phyloP scores from a whole-genome alignment of 176 grass and related monocot genomes.

The Eragrostis nindensis region DNA sequence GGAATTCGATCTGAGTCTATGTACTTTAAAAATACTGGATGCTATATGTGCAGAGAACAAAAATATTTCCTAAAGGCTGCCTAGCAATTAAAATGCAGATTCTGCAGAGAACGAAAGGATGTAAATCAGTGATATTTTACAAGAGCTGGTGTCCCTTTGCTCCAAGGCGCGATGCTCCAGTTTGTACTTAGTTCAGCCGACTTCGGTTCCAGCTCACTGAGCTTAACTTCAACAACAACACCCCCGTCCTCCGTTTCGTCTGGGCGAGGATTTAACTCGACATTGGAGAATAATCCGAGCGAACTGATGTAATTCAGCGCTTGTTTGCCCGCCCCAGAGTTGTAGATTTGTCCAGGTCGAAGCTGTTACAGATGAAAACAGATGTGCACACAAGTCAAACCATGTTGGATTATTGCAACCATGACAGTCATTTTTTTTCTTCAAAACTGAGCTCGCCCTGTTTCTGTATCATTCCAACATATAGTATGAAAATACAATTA shows the following conservation, averaged over 20 bases:
- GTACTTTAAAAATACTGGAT: too few species aligned
- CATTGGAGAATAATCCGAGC: constrained; percentile 87
- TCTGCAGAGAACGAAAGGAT: background rate
- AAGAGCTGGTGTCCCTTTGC: constrained; percentile 76
- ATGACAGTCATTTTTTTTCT: too few species aligned
- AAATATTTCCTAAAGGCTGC: background rate
- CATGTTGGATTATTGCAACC: background rate
- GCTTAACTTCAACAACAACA: constrained; percentile 90
- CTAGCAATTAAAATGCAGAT: background rate
- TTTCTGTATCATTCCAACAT: too few species aligned
- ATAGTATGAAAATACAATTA: too few species aligned
- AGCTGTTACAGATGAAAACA: constrained; percentile 55
- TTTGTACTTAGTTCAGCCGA: constrained; percentile 91
- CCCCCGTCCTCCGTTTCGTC: constrained; percentile 94
- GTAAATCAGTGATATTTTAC: constrained; percentile 43
- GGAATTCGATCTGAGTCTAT: too few species aligned
- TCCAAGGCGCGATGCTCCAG: constrained; percentile 83
- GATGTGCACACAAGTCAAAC: constrained; percentile 11
- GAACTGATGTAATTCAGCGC: constrained; percentile 88
- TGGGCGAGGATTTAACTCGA: constrained; percentile 80
- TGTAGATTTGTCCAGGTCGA: constrained; percentile 86
- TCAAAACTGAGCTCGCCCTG: too few species aligned
- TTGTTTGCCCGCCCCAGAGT: constrained; percentile 91
- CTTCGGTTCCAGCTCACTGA: constrained; percentile 87
- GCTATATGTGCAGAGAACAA: too few species aligned